These are phyloP conservation scores for Microstroma glucosiphilum DNA, from an alignment of 1,284 basidiomycete species.

Conservation along the genomic window DNA sequence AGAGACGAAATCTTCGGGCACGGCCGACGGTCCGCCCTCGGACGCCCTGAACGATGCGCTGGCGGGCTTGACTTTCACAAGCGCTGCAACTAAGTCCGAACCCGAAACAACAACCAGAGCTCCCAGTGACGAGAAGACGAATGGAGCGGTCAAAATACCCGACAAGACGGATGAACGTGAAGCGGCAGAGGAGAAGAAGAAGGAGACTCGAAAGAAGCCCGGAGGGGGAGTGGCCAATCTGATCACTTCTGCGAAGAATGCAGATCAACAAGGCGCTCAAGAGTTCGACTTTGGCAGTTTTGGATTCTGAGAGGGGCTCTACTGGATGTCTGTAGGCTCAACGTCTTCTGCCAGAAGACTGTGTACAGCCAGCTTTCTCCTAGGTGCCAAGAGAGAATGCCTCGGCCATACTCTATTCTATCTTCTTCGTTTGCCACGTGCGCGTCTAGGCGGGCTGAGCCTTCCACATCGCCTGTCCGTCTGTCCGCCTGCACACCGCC, in stretches of 20 bases:
- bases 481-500: no score
- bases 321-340: no score
- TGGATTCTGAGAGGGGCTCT: slow-evolving; percentile 21
- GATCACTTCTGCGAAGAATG: slow-evolving; percentile 27
- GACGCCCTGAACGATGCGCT: slow-evolving; percentile 13
- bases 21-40: slow-evolving; percentile 9
- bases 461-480: no score
- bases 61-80: slow-evolving; percentile 12
- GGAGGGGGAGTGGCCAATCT: slow-evolving; percentile 9
- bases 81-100: neutral
- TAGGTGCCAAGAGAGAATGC: no score
- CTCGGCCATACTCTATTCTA: no score
- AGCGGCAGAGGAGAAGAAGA: slow-evolving; percentile 15
- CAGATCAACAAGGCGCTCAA: slow-evolving; percentile 32
- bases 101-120: neutral
- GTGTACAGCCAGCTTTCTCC: no score
- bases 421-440: no score
- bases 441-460: no score
- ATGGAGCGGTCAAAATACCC: neutral
- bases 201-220: no score
- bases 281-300: slow-evolving; percentile 37
- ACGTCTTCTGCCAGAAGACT: no score
- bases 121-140: neutral
- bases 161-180: neutral
- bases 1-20: slow-evolving; percentile 2